Conservation (phyloP, 2,329 filamentous ascomycete genomes). For the Coniosporium tulheliwenetii region DNA sequence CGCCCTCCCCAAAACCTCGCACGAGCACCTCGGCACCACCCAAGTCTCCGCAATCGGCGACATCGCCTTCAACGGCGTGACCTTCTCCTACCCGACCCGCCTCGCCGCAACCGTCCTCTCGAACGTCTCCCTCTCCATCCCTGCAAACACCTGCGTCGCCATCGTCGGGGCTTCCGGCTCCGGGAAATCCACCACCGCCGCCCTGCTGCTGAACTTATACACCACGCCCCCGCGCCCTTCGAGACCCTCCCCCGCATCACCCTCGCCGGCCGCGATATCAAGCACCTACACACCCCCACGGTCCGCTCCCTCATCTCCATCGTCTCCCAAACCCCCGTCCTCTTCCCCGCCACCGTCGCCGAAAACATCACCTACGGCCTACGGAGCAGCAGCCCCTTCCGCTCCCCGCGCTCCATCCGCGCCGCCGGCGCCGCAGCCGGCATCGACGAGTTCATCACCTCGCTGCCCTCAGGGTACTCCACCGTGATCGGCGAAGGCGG, state of each 20-base stretch:
- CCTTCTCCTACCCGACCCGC: slow-evolving; percentile 56
- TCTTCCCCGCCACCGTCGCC: slow-evolving; percentile 64
- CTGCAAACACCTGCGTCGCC: slow-evolving; percentile 49
- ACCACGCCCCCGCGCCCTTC: slow-evolving; percentile 15
- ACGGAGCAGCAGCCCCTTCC: slow-evolving; percentile 34
- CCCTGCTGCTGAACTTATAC: slow-evolving; percentile 61
- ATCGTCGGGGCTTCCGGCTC: slow-evolving; percentile 75
- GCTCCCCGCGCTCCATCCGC: slow-evolving; percentile 27
- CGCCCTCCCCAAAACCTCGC: slow-evolving; percentile 40
- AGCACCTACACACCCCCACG: slow-evolving; percentile 40
- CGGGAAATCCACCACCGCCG: slow-evolving; percentile 77
- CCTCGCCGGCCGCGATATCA: slow-evolving; percentile 42
- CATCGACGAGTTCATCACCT: slow-evolving; percentile 62
- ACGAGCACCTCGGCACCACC: slow-evolving; percentile 39
- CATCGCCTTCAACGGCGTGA: slow-evolving; percentile 45
- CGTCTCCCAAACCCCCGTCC: slow-evolving; percentile 53
- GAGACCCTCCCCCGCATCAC: slow-evolving; percentile 27
- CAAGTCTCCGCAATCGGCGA: slow-evolving; percentile 29
- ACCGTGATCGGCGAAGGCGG: slow-evolving; percentile 68
- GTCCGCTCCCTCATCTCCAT: slow-evolving; percentile 49
- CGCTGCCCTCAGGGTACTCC: slow-evolving; percentile 53
- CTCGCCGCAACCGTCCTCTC: slow-evolving; percentile 39
- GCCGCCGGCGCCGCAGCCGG: slow-evolving; percentile 40
- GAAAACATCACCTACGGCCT: slow-evolving; percentile 78
- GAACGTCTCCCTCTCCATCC: slow-evolving; percentile 50